phyloP scores from a whole-genome alignment of 2,329 filamentous ascomycete genomes.

The Cladosporium oxysporum region DNA sequence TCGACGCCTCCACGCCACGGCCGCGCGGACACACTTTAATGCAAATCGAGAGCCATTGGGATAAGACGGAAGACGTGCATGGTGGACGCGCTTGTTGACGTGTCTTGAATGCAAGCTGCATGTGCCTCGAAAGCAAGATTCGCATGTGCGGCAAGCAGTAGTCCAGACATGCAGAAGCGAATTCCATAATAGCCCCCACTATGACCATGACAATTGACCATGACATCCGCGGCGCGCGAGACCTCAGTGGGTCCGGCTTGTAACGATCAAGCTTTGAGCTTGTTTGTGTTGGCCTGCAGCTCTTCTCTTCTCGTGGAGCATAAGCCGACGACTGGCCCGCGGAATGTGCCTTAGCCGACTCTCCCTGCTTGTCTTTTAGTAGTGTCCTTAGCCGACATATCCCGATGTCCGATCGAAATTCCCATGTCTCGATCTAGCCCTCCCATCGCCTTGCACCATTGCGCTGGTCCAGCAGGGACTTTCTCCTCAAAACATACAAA shows the following conservation, averaged over 20 bases:
- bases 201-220: background rate
- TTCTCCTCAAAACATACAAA: background rate
- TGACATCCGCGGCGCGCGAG: background rate
- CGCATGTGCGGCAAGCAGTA: background rate
- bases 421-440: background rate
- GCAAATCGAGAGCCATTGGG: background rate
- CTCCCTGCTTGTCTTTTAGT: background rate
- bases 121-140: background rate
- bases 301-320: background rate
- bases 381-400: background rate
- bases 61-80: background rate
- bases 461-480: background rate
- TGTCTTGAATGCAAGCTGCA: background rate
- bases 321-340: background rate
- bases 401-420: background rate
- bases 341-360: background rate
- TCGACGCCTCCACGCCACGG: background rate
- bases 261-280: conserved; percentile 16
- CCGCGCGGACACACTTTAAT: background rate
- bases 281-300: background rate
- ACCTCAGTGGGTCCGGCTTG: conserved; percentile 8
- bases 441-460: background rate
- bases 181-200: background rate
- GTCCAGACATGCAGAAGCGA: conserved; percentile 2
- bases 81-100: conserved; percentile 7